phyloP scores from a whole-genome alignment of 1,284 basidiomycete species.

The Tilletia indica region DNA sequence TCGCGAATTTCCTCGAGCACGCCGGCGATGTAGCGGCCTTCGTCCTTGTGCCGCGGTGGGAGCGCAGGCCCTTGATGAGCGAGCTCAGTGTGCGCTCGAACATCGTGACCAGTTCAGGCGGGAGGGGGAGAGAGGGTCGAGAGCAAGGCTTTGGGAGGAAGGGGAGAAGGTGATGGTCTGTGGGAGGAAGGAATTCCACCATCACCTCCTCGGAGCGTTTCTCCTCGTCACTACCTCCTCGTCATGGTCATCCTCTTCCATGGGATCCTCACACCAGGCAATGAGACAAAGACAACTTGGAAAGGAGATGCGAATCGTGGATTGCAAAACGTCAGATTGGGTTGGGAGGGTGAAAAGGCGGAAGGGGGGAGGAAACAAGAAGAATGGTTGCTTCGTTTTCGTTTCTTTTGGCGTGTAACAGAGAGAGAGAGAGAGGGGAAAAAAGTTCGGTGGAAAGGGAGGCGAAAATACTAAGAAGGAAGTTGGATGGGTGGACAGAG shows the following conservation, averaged over 20 bases:
- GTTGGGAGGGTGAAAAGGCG: background rate
- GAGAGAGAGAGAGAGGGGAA: background rate
- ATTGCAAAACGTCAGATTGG: background rate
- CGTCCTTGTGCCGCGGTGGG: conserved; percentile 56
- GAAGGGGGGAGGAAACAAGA: background rate
- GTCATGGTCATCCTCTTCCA: too few species aligned
- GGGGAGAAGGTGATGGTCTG: too few species aligned
- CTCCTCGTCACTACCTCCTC: background rate
- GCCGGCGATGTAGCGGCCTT: conserved; percentile 58
- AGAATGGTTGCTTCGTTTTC: too few species aligned
- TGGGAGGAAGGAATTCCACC: too few species aligned
- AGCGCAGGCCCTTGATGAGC: conserved; percentile 55
- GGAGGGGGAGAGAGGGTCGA: background rate
- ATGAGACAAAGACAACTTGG: background rate
- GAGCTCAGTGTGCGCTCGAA: conserved; percentile 52
- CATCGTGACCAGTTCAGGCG: conserved; percentile 29
- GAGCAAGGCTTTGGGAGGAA: background rate
- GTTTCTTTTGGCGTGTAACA: background rate
- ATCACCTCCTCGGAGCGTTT: background rate
- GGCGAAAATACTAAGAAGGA: background rate
- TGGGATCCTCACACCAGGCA: too few species aligned
- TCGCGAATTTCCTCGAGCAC: conserved; percentile 71
- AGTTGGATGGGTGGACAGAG: background rate
- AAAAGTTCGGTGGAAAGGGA: background rate
- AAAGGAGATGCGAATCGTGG: background rate